Percentiles rank a stretch among this genome's conserved stretches.
Evolutionary conservation across 805 yeast genomes (phyloP).

Genomic region (Monosporozyma aerobia): DNA sequence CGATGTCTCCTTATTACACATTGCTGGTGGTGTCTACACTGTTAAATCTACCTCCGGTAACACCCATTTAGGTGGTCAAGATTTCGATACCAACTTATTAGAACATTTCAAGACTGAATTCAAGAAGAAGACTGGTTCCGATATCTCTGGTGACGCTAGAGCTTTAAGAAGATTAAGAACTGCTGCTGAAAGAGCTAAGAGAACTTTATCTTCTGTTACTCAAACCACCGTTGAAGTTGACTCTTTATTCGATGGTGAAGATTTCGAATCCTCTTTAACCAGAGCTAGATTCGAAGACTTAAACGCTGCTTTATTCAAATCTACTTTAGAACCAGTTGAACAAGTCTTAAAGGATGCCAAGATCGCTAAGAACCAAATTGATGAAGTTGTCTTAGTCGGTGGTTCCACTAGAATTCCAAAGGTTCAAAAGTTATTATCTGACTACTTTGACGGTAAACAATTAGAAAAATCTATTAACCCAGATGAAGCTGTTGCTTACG

Average conservation of each 20-base stretch:
- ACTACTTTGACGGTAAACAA: conserved; percentile 95
- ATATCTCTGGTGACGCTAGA: conserved; percentile 81
- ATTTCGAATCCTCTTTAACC: conserved; percentile 91
- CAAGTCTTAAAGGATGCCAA: conserved; percentile 86
- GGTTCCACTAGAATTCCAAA: conserved; percentile 98
- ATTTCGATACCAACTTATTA: conserved; percentile 89
- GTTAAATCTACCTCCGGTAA: conserved; percentile 74
- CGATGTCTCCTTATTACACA: conserved; percentile 86
- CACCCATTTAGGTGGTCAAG: conserved; percentile 96
- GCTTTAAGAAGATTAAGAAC: conserved; percentile 95
- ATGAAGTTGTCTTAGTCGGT: conserved; percentile 93
- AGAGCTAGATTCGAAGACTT: conserved; percentile 97
- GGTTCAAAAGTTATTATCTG: conserved; percentile 90
- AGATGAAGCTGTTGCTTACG: conserved; percentile 98
- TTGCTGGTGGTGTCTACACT: conserved; percentile 93
- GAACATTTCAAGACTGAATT: conserved; percentile 84
- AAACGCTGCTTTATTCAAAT: conserved; percentile 88
- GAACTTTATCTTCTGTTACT: conserved; percentile 92
- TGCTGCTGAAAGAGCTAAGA: conserved; percentile 97
- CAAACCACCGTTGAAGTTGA: conserved; percentile 94
- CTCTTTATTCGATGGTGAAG: conserved; percentile 89
- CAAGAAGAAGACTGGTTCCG: conserved; percentile 94
- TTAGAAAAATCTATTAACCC: conserved; percentile 96
- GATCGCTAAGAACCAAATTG: conserved; percentile 79
- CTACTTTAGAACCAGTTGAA: conserved; percentile 91